Base-by-base conservation (phyloP, 1,284 basidiomycete species). In the Butyriboletus appendiculatus region DNA sequence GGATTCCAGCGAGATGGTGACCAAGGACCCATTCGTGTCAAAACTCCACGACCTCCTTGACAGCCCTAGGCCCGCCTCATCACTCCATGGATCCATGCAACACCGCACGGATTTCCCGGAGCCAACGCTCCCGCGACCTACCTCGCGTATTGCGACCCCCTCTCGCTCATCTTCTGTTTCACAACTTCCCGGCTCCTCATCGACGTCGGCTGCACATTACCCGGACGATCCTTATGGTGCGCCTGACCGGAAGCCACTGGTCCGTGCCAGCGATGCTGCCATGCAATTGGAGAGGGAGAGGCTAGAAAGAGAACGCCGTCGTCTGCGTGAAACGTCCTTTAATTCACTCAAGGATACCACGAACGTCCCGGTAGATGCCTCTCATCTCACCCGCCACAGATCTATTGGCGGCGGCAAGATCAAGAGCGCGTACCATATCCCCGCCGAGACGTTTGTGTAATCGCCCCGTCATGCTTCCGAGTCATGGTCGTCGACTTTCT, bases 201-300 rank as follows among this genome's bases (percentile, higher is more conserved):
- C 56, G 44, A 57, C 62, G 4, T 52, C 48, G 22, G 10, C 56
- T 0, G 45, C 28, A 10, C 62, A 65, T 20, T 30, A 56, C 26
- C 33, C 54, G 4, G 69, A 71, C 0, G 66, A 70, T 0, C 32
- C 35, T 2, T 6, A 46, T 45, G 28, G 48, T 15, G 56, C 26
- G 26, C 34, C 46, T 1, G 59, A 70, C 28, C 55, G 62, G 43
- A 67, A 59, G 37, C 65, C 67, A 16, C 14, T 72, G 10, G 67
- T 72, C 30, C 68, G 69, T 16, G 70, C 67, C n/a, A 72, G 67
- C 28, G 68, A 71, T 16, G 69, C 46, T 35, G 67, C 67, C 7
- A 67, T 71, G 70, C 70, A 69, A n/a, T 42, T 70, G 33, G 67
- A 72, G 45, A 69, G 55, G 52, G 67, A 72, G 50, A 55, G 56